A percentile compares a stretch with the other conserved stretches of the same genome.
Evolutionary conservation across 805 yeast species (phyloP).

Genomic region (Ogataea minuta): DNA sequence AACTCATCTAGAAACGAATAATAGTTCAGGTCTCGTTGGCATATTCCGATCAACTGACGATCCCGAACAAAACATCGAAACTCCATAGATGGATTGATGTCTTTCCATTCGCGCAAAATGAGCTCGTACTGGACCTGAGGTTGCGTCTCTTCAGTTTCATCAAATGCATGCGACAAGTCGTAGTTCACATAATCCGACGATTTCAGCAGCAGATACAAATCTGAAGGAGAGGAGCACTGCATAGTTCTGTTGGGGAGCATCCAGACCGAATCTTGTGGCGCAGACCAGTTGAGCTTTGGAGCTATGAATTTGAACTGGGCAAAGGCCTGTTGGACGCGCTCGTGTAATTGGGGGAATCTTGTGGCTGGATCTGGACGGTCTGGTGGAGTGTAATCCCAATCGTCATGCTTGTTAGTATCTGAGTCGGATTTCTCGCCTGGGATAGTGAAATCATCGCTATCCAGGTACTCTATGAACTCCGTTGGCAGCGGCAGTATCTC

Average conservation of each 20-base stretch:
- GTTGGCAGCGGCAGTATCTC: slow-evolving; percentile 58
- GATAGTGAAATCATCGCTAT: slow-evolving; percentile 65
- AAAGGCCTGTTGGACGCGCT: slow-evolving; percentile 45
- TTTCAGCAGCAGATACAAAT: slow-evolving; percentile 75
- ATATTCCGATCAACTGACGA: slow-evolving; percentile 61
- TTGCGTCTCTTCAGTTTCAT: slow-evolving; percentile 36
- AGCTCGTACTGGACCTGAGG: slow-evolving; percentile 47
- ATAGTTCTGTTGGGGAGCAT: slow-evolving; percentile 74
- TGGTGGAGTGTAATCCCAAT: slow-evolving; percentile 46
- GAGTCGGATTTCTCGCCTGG: slow-evolving; percentile 45
- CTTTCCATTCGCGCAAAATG: slow-evolving; percentile 79
- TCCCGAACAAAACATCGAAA: slow-evolving; percentile 81
- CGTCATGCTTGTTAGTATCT: slow-evolving; percentile 64
- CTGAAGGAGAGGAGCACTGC: slow-evolving; percentile 69
- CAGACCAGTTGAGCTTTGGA: slow-evolving; percentile 96
- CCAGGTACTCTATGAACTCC: slow-evolving; percentile 56
- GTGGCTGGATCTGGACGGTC: slow-evolving; percentile 40
- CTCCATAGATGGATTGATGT: slow-evolving; percentile 84
- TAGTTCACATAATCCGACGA: slow-evolving; percentile 86
- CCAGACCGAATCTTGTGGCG: slow-evolving; percentile 95
- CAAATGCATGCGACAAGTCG: slow-evolving; percentile 75
- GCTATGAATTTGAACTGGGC: slow-evolving; percentile 57
- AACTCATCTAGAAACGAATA: slow-evolving; percentile 66
- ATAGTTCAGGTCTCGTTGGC: slow-evolving; percentile 84
- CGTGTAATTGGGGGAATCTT: slow-evolving; percentile 61